Conservation (phyloP, 2,329 filamentous ascomycete genomes). For the Thielaviopsis musarum region DNA sequence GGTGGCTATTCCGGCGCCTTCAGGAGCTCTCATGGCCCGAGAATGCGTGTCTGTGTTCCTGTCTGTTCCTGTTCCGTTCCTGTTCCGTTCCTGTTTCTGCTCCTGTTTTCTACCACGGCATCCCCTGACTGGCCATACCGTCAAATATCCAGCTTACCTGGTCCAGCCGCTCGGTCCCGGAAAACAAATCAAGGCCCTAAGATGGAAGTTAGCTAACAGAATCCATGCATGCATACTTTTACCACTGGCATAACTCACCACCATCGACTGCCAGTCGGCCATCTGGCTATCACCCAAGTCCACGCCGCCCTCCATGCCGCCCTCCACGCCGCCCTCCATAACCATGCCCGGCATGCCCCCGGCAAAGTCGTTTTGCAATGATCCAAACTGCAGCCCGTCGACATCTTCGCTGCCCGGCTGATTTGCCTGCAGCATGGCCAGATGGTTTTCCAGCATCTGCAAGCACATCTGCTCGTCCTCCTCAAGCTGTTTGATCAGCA, state of each 20-base stretch:
- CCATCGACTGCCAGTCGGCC: slow-evolving; percentile 8
- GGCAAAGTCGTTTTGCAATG: not conserved
- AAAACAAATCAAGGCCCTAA: slow-evolving; percentile 3
- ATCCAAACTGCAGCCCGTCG: not conserved
- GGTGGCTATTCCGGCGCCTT: no score
- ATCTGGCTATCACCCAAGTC: slow-evolving; percentile 3
- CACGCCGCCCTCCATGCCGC: not conserved
- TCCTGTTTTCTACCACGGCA: not conserved
- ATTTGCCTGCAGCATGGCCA: not conserved
- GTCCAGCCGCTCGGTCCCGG: not conserved
- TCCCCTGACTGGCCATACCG: not conserved
- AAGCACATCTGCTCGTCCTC: slow-evolving; percentile 20
- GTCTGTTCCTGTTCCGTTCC: no score
- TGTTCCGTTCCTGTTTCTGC: no score
- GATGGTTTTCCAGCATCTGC: slow-evolving; percentile 19
- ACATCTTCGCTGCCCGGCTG: not conserved
- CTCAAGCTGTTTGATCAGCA: slow-evolving; percentile 23
- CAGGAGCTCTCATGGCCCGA: no score
- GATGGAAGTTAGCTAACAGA: not conserved
- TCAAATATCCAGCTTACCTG: slow-evolving; percentile 6
- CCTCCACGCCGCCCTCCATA: not conserved
- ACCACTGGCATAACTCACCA: not conserved
- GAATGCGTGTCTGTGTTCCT: no score
- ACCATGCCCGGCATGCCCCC: not conserved
- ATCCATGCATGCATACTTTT: not conserved